These are phyloP conservation scores for Colletotrichum liaoningense DNA, from an alignment of 2,329 filamentous ascomycete genomes.

Conservation along the genomic window DNA sequence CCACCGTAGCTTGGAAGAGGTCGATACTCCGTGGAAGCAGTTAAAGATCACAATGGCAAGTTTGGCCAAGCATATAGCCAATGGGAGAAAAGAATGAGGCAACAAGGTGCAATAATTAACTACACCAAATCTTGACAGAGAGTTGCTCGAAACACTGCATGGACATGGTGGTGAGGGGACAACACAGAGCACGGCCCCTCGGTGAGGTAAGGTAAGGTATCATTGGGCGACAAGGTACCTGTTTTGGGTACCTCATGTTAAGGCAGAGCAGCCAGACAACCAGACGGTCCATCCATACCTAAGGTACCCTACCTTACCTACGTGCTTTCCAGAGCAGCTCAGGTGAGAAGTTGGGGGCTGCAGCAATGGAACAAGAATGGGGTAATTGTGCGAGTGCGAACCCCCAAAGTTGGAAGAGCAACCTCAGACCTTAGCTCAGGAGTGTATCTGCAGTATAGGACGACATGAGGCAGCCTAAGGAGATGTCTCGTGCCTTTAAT, in stretches of 20 bases:
- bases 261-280: not conserved
- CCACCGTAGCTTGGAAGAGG: not conserved
- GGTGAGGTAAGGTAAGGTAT: not conserved
- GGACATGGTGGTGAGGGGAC: conserved; percentile 32
- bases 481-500: conserved; percentile 28
- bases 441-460: not conserved
- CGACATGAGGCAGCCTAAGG: conserved; percentile 6
- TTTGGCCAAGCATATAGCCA: not conserved
- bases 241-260: not conserved
- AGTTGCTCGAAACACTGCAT: conserved; percentile 32
- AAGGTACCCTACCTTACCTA: not conserved
- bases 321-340: not conserved
- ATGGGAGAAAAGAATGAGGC: not conserved
- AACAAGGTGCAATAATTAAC: not conserved
- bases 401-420: not conserved
- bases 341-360: not conserved
- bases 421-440: not conserved
- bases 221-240: not conserved
- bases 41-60: not conserved
- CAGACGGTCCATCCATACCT: not conserved
- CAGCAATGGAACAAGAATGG: not conserved
- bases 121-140: conserved; percentile 2
- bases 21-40: not conserved
- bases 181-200: conserved; percentile 24
- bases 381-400: not conserved